These are phyloP conservation scores for Fusarium phyllophilum DNA, from an alignment of 2,329 filamentous ascomycete genomes.

Conservation along the genomic window DNA sequence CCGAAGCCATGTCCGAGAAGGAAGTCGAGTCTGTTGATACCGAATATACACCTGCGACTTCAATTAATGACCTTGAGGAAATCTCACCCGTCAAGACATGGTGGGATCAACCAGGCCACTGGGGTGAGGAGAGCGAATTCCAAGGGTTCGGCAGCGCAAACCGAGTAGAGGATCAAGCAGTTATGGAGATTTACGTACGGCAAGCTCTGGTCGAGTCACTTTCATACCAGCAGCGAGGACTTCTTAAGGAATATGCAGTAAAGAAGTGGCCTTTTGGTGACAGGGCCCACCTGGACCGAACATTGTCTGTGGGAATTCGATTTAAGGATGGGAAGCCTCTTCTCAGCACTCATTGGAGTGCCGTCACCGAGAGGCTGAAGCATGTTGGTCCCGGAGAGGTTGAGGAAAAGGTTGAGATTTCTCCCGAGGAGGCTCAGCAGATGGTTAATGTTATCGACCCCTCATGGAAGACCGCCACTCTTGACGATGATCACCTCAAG, in stretches of 20 bases:
- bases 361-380: conserved; percentile 49
- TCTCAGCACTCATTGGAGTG: conserved; percentile 51
- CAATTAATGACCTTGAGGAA: conserved; percentile 57
- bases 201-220: conserved; percentile 64
- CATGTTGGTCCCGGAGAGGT: conserved; percentile 41
- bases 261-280: conserved; percentile 49
- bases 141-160: conserved; percentile 54
- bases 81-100: conserved; percentile 60
- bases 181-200: conserved; percentile 61
- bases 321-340: conserved; percentile 54
- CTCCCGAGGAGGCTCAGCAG: conserved; percentile 54
- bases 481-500: conserved; percentile 69
- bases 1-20: conserved; percentile 48
- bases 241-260: conserved; percentile 45
- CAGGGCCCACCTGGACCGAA: conserved; percentile 48
- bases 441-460: conserved; percentile 59
- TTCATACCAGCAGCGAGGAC: conserved; percentile 51
- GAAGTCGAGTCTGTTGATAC: conserved; percentile 46
- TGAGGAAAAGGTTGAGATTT: conserved; percentile 40
- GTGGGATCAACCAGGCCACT: conserved; percentile 66
- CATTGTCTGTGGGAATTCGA: conserved; percentile 52
- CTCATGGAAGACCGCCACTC: conserved; percentile 66
- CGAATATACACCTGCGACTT: conserved; percentile 60
- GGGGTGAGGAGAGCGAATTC: conserved; percentile 58
- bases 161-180: conserved; percentile 54